Evolutionary conservation across 2,329 filamentous ascomycete species (phyloP).

Genomic region (Exophiala sideris): DNA sequence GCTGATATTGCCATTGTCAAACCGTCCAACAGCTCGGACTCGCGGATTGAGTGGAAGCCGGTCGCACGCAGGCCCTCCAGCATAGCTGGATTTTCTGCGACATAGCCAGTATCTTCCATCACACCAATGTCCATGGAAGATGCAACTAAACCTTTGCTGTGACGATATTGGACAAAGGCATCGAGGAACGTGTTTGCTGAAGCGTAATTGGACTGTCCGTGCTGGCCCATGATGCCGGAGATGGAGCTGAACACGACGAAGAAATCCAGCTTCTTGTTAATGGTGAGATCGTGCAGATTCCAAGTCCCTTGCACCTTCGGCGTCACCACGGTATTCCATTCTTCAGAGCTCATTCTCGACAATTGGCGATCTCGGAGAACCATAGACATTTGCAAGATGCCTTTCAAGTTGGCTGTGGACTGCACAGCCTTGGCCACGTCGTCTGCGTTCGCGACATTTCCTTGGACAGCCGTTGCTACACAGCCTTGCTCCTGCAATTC

Average conservation of each 20-base stretch:
- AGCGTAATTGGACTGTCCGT: constrained; percentile 37
- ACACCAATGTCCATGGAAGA: constrained; percentile 27
- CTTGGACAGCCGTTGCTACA: constrained; percentile 22
- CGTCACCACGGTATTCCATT: constrained; percentile 7
- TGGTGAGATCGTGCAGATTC: constrained; percentile 25
- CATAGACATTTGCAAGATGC: constrained; percentile 27
- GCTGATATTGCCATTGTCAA: too few relatives aligned
- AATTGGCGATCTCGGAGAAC: constrained; percentile 22
- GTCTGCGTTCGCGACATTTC: constrained; percentile 33
- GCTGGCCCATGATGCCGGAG: constrained; percentile 34
- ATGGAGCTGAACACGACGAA: constrained; percentile 43
- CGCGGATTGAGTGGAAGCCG: too few relatives aligned
- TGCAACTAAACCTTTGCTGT: constrained; percentile 20
- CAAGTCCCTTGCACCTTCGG: constrained; percentile 26
- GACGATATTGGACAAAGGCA: constrained; percentile 31
- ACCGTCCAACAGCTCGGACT: too few relatives aligned
- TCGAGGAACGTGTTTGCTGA: constrained; percentile 38
- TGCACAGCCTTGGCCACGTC: constrained; percentile 11
- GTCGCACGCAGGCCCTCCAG: too few relatives aligned
- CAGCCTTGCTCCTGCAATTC: constrained; percentile 23
- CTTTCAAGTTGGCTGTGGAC: constrained; percentile 9
- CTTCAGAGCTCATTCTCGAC: constrained; percentile 18
- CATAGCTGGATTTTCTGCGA: not conserved
- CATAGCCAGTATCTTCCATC: constrained; percentile 26
- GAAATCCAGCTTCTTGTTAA: constrained; percentile 39